Conservation (phyloP, 2,329 filamentous ascomycete species). For the Aspergillus sp. region DNA sequence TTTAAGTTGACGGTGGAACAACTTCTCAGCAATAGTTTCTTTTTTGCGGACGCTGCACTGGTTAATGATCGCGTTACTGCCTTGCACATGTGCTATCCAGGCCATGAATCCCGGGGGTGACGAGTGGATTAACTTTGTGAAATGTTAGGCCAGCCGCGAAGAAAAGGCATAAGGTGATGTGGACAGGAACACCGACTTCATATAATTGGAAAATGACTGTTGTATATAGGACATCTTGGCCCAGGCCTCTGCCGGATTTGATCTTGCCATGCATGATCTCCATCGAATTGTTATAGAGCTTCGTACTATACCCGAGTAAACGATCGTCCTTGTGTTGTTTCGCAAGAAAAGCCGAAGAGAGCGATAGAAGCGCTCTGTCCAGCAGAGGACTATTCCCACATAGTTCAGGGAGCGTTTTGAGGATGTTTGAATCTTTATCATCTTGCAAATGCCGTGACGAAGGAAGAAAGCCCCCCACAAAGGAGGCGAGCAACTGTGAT, state of each 20-base stretch:
- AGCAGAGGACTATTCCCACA: constrained; percentile 17
- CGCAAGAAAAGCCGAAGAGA: constrained; percentile 21
- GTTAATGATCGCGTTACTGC: constrained; percentile 21
- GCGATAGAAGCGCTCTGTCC: constrained; percentile 19
- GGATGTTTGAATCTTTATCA: constrained; percentile 8
- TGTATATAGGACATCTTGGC: constrained; percentile 23
- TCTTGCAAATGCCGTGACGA: constrained; percentile 5
- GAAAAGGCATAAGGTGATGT: background rate
- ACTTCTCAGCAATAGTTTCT: constrained; percentile 14
- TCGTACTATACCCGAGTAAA: constrained; percentile 22
- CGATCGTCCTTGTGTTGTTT: constrained; percentile 20
- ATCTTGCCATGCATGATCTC: constrained; percentile 19
- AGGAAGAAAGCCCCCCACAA: constrained; percentile 14
- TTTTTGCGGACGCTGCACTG: constrained; percentile 12
- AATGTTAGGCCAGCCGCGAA: constrained; percentile 2
- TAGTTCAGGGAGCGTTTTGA: constrained; percentile 19
- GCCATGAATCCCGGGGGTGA: constrained; percentile 24
- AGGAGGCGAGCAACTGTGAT: constrained; percentile 18
- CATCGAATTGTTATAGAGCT: constrained; percentile 23
- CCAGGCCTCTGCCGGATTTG: constrained; percentile 13
- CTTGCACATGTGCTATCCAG: constrained; percentile 27
- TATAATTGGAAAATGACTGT: constrained; percentile 26
- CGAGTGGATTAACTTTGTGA: constrained; percentile 22
- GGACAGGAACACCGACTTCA: constrained; percentile 17
- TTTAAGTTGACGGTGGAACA: constrained; percentile 25